phyloP scores from a whole-genome alignment of 306 rosid genomes.

The Purshia tridentata region DNA sequence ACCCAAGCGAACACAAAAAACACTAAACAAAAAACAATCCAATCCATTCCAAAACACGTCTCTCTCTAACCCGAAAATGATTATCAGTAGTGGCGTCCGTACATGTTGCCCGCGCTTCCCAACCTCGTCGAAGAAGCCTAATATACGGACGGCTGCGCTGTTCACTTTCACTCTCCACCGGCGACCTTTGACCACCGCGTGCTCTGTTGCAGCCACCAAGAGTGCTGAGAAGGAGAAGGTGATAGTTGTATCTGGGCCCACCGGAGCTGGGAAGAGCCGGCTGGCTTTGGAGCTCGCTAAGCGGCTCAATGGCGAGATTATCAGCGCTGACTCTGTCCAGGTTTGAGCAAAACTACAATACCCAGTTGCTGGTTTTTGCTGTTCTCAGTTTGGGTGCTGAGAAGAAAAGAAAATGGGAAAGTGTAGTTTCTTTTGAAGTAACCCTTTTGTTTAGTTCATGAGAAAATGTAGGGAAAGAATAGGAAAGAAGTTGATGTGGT shows the following conservation, averaged over 20 bases:
- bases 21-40: not conserved
- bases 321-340: slow-evolving; percentile 96
- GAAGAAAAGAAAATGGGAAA: slow-evolving; percentile 1
- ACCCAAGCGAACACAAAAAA: not conserved
- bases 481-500: not conserved
- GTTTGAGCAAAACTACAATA: slow-evolving; percentile 21
- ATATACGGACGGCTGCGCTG: slow-evolving; percentile 24
- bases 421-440: not conserved
- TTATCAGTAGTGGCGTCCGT: slow-evolving; percentile 49
- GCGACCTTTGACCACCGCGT: slow-evolving; percentile 35
- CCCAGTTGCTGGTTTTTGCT: not conserved
- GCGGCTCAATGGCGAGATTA: slow-evolving; percentile 82
- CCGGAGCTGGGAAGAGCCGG: slow-evolving; percentile 85
- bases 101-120: slow-evolving; percentile 41
- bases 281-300: slow-evolving; percentile 88
- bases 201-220: slow-evolving; percentile 36
- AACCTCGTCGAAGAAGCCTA: slow-evolving; percentile 27
- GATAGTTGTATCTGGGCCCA: slow-evolving; percentile 84
- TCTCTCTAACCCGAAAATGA: slow-evolving; percentile 22
- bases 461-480: slow-evolving; percentile 14
- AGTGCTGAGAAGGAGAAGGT: slow-evolving; percentile 60
- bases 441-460: not conserved
- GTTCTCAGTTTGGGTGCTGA: not conserved
- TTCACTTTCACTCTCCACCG: slow-evolving; percentile 32
- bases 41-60: not conserved